These are phyloP conservation scores for Exophiala alcalophila DNA, from an alignment of 2,329 filamentous ascomycete species.

Conservation along the genomic window DNA sequence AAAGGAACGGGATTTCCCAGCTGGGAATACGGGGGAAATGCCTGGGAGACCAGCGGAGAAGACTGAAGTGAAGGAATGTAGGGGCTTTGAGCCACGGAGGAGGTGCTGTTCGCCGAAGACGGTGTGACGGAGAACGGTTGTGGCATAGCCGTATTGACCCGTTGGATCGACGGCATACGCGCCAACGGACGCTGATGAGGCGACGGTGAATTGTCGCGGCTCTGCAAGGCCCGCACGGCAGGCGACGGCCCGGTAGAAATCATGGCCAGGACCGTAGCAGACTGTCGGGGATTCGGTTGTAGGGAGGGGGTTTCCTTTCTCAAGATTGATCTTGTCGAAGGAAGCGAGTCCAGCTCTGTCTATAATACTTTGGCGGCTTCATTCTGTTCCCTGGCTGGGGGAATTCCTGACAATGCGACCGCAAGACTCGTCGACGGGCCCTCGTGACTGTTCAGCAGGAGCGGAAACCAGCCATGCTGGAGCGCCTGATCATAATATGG, in stretches of 20 bases:
- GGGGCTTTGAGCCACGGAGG: constrained; percentile 28
- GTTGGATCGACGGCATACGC: constrained; percentile 25
- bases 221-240: constrained; percentile 17
- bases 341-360: constrained; percentile 29
- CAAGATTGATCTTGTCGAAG: constrained; percentile 12
- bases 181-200: constrained; percentile 19
- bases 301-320: neutral
- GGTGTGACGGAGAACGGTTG: constrained; percentile 20
- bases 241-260: constrained; percentile 19
- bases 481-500: constrained; percentile 20
- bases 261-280: constrained; percentile 14
- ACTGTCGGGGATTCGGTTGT: neutral
- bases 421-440: constrained; percentile 7
- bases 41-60: constrained; percentile 26
- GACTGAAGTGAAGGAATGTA: constrained; percentile 28
- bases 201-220: constrained; percentile 22
- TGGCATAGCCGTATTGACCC: constrained; percentile 21
- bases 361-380: constrained; percentile 24
- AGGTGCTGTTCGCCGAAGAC: constrained; percentile 26
- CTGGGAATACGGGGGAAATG: constrained; percentile 34
- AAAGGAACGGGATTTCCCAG: constrained; percentile 52
- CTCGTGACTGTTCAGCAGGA: constrained; percentile 16
- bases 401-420: constrained; percentile 5
- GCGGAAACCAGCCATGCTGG: constrained; percentile 15
- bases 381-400: constrained; percentile 16